Evolutionary conservation across 1,284 basidiomycete genomes (phyloP), one percentile per base, ranked within the genome.

Genomic region (Moniliophthora roreri): DNA sequence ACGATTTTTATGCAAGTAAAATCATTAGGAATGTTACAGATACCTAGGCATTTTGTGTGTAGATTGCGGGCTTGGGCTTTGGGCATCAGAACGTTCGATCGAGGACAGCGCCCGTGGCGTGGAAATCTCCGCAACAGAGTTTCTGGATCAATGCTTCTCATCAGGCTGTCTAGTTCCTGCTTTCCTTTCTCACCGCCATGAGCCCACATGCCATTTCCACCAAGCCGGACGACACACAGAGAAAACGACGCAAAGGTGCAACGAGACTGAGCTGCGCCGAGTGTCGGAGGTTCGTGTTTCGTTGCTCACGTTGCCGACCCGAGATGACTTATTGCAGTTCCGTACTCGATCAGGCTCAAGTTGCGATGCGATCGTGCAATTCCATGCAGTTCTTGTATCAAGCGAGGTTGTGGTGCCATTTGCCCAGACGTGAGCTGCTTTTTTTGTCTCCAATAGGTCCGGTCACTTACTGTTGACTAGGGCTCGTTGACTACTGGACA

Each of bases 401-500:
- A 80, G 55, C 58, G 61, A 21, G 41, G 51, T 28, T 53, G 48
- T 38, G 46, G n/a, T 47, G 83, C 86, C 56, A 90, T 90, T 56
- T 90, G 78, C 56, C 78, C 78, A 50, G 78, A 80, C 64, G 78
- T 79, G 62, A 41, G 71, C 23, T 8, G n/a, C 36, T n/a, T 39
- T 66, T 54, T 47, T 46, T 34, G 39, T 48, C 34, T 32, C 42
- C 54, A 54, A 46, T 52, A 36, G 35, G 23, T 44, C 34, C 50
- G 11, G 56, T 28, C 37, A 50, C 35, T 55, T 24, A 45, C 23
- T 44, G 10, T 51, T 15, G 20, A 15, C 37, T 59, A 79, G 78
- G 88, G 88, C 48, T 88, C 87, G 21, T 71, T 90, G 44, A 90
- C 87, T 7, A 90, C 87, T 38, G 87, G 87, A 6, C 85, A 88